Conservation (phyloP, 805 yeast species). For the Cyberlindnera maclurae region DNA sequence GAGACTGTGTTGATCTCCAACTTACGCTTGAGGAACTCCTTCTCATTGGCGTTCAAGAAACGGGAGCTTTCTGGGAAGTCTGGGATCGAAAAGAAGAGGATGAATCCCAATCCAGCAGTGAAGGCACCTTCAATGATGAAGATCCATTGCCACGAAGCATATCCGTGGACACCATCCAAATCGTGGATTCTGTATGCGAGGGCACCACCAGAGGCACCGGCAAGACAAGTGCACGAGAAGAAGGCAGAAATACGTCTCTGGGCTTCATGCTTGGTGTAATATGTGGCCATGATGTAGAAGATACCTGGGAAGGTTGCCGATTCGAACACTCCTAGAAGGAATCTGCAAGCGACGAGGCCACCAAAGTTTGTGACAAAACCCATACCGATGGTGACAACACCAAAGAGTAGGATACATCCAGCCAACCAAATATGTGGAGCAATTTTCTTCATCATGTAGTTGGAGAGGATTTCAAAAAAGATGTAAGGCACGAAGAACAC, state of each 20-base stretch:
- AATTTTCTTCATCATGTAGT: slow-evolving; percentile 32
- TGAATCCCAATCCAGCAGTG: slow-evolving; percentile 33
- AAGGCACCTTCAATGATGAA: slow-evolving; percentile 45
- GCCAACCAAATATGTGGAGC: slow-evolving; percentile 34
- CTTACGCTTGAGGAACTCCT: slow-evolving; percentile 30
- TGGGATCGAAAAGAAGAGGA: slow-evolving; percentile 33
- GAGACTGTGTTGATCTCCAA: slow-evolving; percentile 31
- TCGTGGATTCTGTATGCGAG: slow-evolving; percentile 39
- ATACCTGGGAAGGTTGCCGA: slow-evolving; percentile 47
- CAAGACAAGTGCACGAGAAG: slow-evolving; percentile 45
- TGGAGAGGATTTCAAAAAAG: slow-evolving; percentile 31
- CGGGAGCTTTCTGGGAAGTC: slow-evolving; percentile 36
- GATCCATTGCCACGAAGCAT: slow-evolving; percentile 44
- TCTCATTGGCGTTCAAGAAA: slow-evolving; percentile 34
- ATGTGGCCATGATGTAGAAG: slow-evolving; percentile 39
- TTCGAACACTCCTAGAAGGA: slow-evolving; percentile 48
- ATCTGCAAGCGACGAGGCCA: slow-evolving; percentile 41
- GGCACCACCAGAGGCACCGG: slow-evolving; percentile 52
- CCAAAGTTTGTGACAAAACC: slow-evolving; percentile 37
- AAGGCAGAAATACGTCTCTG: slow-evolving; percentile 42
- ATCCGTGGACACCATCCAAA: slow-evolving; percentile 37
- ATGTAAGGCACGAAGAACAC: slow-evolving; percentile 42
- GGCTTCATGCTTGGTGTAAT: slow-evolving; percentile 41
- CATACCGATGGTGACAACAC: slow-evolving; percentile 36
- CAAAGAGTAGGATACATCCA: slow-evolving; percentile 28